Conservation (phyloP, 2,329 filamentous ascomycete genomes). For the Colletotrichum tanaceti region DNA sequence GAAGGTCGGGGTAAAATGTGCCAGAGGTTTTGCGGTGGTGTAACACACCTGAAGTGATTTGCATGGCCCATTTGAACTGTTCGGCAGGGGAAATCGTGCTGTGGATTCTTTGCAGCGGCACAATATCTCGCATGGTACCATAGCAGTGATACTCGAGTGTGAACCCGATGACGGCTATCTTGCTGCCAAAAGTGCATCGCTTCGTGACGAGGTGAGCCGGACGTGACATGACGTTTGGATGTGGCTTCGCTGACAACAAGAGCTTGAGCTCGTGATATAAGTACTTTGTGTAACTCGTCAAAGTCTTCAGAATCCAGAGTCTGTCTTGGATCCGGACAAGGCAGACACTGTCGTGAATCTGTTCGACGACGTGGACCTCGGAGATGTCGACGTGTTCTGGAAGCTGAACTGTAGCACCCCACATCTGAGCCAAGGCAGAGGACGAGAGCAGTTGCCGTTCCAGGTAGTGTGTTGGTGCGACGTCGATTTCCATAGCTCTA, state of each 20-base stretch:
- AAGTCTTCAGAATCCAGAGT: slow-evolving; percentile 67
- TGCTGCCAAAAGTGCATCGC: slow-evolving; percentile 65
- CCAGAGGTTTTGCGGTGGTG: slow-evolving; percentile 60
- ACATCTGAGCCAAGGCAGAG: slow-evolving; percentile 55
- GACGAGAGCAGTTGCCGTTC: slow-evolving; percentile 64
- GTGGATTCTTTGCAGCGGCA: slow-evolving; percentile 64
- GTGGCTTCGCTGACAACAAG: slow-evolving; percentile 63
- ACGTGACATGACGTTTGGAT: slow-evolving; percentile 63
- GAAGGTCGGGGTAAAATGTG: slow-evolving; percentile 68
- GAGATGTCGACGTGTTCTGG: slow-evolving; percentile 62
- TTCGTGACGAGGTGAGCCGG: slow-evolving; percentile 68
- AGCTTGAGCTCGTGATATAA: slow-evolving; percentile 71
- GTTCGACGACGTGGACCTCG: slow-evolving; percentile 61
- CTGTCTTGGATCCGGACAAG: slow-evolving; percentile 59
- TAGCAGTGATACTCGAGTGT: slow-evolving; percentile 64
- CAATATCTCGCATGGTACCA: slow-evolving; percentile 66
- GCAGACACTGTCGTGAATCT: slow-evolving; percentile 70
- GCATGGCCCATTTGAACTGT: slow-evolving; percentile 65
- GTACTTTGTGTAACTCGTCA: slow-evolving; percentile 68
- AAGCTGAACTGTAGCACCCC: slow-evolving; percentile 55
- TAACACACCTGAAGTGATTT: slow-evolving; percentile 63
- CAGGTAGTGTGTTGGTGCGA: slow-evolving; percentile 64
- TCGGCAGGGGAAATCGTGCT: slow-evolving; percentile 54
- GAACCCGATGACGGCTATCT: slow-evolving; percentile 67
- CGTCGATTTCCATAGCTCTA: slow-evolving; percentile 56